Evolutionary conservation across 345 rosid genomes (phyloP), one percentile per base, ranked within the genome.

Genomic region (Sapria himalayana): DNA sequence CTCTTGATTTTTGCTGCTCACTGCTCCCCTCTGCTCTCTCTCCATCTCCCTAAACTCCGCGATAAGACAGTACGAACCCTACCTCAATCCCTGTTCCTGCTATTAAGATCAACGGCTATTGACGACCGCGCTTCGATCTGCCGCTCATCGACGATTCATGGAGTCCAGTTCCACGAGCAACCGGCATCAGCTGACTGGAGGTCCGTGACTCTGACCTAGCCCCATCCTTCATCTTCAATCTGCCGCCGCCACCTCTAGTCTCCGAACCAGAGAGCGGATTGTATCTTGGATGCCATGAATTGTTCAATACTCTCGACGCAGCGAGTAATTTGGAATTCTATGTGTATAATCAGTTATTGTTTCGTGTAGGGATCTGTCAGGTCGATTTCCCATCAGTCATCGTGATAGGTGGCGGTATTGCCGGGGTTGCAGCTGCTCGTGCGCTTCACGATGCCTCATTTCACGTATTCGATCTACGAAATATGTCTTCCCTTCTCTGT

Each of bases 391-490:
- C 95, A 0, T 76, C 95, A 11, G 95, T 79, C 19, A 73, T 89
- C 20, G 93, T 89, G 38, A 71, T 82, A 12, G 98, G 98, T 13
- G 73, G 72, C 50, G 98, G 98, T 38, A 64, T 89, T 43, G 77
- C 81, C 25, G 98, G 98, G 48, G 50, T 89, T 40, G 61, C 98
- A 8, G 98, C 95, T 55, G 98, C 95, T 31, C 82, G 85, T 4
- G 63, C 92, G 23, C 94, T 82, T 40, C 78, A 67, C 32, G 92
- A 89, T 50, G 98, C 95, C 15, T 74, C 85, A 37, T 65, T 89
- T 56, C 79, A 72, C 92, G 97, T 86, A 51, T 33, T 3, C 15
- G 4, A n/a, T n/a, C n/a, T n/a, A n/a, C n/a, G n/a, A n/a, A n/a
- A n/a, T n/a, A n/a, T n/a, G n/a, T n/a, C n/a, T n/a, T n/a, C n/a